Evolutionary conservation across 768 basidiomycete species (phyloP), one percentile per base, ranked within the genome.

Genomic region (Tricholoma hemisulphureum): DNA sequence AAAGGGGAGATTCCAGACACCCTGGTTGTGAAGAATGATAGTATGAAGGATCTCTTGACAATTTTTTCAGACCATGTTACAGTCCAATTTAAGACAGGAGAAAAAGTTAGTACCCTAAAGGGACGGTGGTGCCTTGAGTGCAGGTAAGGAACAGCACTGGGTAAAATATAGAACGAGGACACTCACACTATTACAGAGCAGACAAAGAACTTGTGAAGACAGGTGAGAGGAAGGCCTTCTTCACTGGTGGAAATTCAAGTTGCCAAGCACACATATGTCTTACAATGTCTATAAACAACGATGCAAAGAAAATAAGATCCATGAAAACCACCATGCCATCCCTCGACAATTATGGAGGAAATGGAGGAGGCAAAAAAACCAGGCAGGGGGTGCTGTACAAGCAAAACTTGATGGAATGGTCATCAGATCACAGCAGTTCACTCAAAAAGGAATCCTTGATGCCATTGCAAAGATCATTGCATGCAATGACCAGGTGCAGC

Each of bases 81-180:
- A 20, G 45, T 49, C 2, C 54, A 64, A 13, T 31, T 67, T 18
- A 54, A 64, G 14, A 50, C 24, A 10, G 50, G 61, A 65, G 50
- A 20, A 10, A 43, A 50, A 8, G 18, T 14, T 7, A 21, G 23
- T 13, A 37, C 6, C 3, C 6, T 53, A 11, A 11, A 16, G 3
- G 53, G 53, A 7, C 39, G 53, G 2, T 55, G 53, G 53, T 55
- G 53, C 20, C 41, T 43, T 5, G 11, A 31, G 2, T 55, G 53
- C 53, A 55, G 31, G 53, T 55, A 28, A 34, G 54, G 4, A 24
- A 1, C 14, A 54, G 31, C 10, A 13, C 4, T 45, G 8, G 5
- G n/a, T n/a, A n/a, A 8, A 45, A 5, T 5, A 28, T 11, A 8
- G 11, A 18, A 2, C 16, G 16, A 10, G 5, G 23, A 45, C n/a